phyloP scores from a whole-genome alignment of 352 stramenopile species.

The Pythium guiyangense region DNA sequence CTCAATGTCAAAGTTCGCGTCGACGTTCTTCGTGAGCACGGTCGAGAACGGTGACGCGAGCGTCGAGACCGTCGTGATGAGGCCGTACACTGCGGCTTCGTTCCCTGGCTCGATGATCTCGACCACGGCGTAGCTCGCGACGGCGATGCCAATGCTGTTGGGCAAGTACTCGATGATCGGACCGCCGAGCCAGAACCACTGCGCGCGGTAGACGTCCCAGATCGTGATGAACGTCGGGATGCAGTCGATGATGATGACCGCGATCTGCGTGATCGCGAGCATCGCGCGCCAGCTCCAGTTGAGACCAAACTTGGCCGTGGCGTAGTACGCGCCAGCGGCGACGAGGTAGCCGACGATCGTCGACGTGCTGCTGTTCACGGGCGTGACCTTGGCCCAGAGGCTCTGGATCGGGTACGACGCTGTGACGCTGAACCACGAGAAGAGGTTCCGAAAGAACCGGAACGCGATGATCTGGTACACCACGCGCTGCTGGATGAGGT shows the following conservation, averaged over 20 bases:
- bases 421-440: conserved; percentile 38
- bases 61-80: conserved; percentile 20
- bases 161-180: conserved; percentile 19
- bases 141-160: conserved; percentile 10
- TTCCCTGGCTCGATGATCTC: conserved; percentile 21
- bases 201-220: conserved; percentile 26
- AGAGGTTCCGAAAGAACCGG: conserved; percentile 56
- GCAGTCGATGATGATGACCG: conserved; percentile 14
- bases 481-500: conserved; percentile 48
- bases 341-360: conserved; percentile 34
- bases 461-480: conserved; percentile 54
- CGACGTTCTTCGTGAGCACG: conserved; percentile 14
- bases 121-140: conserved; percentile 16
- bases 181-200: conserved; percentile 32
- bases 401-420: conserved; percentile 38
- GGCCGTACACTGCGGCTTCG: conserved; percentile 17
- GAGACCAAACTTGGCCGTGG: conserved; percentile 28
- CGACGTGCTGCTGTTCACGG: conserved; percentile 35
- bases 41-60: conserved; percentile 18
- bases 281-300: conserved; percentile 54
- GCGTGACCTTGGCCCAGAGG: conserved; percentile 34
- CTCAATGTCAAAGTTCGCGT: conserved; percentile 13
- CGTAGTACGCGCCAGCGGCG: conserved; percentile 24
- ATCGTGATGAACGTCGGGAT: conserved; percentile 28
- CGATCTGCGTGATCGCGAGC: conserved; percentile 29